A percentile compares a stretch with the other conserved stretches of the same genome.
Conservation (phyloP, 2,329 filamentous ascomycete genomes). For the Colletotrichum liriopes region DNA sequence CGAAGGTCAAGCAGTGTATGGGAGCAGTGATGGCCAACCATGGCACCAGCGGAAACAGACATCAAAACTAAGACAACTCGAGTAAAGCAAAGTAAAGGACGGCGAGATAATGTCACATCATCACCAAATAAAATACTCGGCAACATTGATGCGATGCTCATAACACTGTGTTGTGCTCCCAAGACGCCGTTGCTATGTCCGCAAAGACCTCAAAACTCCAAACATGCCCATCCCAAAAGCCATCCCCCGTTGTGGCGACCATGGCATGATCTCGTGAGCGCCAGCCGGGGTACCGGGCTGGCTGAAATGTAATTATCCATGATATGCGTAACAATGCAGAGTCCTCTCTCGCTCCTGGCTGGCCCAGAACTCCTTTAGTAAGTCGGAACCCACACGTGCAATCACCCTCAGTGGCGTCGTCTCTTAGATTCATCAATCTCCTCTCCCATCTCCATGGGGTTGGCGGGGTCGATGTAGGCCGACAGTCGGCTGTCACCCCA, state of each 20-base stretch:
- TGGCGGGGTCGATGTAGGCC: conserved; percentile 69
- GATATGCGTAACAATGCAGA: conserved; percentile 32
- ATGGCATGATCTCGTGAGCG: conserved; percentile 42
- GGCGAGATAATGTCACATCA: neutral
- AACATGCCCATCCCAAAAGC: conserved; percentile 40
- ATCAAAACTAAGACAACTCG: too few relatives aligned
- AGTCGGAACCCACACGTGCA: neutral
- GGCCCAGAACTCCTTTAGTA: neutral
- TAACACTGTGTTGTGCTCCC: conserved; percentile 41
- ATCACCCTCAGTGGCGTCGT: conserved; percentile 40
- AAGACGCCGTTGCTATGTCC: conserved; percentile 43
- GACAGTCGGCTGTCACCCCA: conserved; percentile 71
- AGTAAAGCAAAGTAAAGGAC: neutral
- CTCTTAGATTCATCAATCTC: conserved; percentile 66
- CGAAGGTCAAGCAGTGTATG: too few relatives aligned
- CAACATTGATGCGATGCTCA: conserved; percentile 12
- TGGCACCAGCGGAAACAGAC: neutral
- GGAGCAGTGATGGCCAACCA: neutral
- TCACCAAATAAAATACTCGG: too few relatives aligned
- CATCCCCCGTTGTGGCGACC: conserved; percentile 29
- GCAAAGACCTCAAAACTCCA: conserved; percentile 42
- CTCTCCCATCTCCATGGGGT: conserved; percentile 67
- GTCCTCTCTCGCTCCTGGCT: conserved; percentile 19
- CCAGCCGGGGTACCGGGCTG: conserved; percentile 19
- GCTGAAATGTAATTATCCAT: conserved; percentile 40